These are phyloP conservation scores for Pelargonium myrrhifolium DNA, from an alignment of 441 rosid genomes.

Conservation along the genomic window DNA sequence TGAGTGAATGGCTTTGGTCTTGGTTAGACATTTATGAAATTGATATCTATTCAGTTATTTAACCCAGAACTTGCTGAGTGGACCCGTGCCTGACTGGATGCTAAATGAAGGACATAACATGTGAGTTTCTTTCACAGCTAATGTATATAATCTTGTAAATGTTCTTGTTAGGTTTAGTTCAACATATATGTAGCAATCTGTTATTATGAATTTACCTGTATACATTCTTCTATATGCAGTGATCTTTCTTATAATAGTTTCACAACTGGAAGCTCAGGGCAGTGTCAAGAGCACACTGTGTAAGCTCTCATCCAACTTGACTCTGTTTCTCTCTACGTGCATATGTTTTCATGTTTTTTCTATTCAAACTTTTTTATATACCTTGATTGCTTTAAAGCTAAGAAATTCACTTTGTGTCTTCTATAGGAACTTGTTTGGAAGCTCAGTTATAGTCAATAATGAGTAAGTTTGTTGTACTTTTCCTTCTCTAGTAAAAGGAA, in stretches of 20 bases:
- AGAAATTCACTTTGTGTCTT: neutral
- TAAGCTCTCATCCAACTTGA: conserved; percentile 8
- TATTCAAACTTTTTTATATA: too few relatives aligned
- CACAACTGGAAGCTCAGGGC: conserved; percentile 8
- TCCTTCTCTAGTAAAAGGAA: neutral
- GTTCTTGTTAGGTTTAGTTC: too few relatives aligned
- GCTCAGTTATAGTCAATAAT: conserved; percentile 28
- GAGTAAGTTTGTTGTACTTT: conserved; percentile 26
- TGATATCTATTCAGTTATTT: conserved; percentile 32
- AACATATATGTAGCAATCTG: neutral
- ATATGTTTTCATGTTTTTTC: too few relatives aligned
- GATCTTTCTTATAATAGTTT: conserved; percentile 55
- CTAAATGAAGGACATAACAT: conserved; percentile 15
- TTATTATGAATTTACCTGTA: neutral
- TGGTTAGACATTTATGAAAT: neutral
- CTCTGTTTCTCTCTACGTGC: neutral
- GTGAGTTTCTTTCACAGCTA: conserved; percentile 29
- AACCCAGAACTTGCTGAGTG: conserved; percentile 47
- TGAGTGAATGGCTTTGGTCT: neutral
- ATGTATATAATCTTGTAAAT: neutral
- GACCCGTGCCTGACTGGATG: conserved; percentile 42
- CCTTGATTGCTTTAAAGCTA: too few relatives aligned
- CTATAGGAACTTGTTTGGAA: conserved; percentile 50
- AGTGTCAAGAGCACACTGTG: conserved; percentile 21
- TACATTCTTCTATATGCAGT: conserved; percentile 23